These are phyloP conservation scores for Ophiostoma australiae DNA, from an alignment of 2,329 filamentous ascomycete genomes.

Conservation along the genomic window DNA sequence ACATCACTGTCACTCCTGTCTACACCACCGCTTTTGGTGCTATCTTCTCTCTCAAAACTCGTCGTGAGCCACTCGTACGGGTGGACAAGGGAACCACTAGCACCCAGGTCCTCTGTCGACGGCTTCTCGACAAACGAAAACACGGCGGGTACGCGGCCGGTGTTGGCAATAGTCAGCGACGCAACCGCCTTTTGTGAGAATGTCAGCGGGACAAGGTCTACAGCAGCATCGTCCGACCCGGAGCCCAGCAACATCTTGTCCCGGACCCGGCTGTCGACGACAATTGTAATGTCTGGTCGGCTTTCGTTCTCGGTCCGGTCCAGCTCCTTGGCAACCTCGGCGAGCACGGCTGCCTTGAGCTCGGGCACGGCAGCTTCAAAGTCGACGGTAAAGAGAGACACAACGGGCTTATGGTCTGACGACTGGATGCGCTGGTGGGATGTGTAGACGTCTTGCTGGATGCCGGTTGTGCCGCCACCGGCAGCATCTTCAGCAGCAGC, in stretches of 20 bases:
- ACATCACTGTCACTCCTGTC: slow-evolving; percentile 23
- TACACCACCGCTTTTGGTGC: slow-evolving; percentile 31
- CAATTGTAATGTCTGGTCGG: slow-evolving; percentile 41
- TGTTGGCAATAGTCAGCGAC: slow-evolving; percentile 83
- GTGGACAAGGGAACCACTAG: slow-evolving; percentile 36
- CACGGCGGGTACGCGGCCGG: slow-evolving; percentile 71
- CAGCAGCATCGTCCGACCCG: slow-evolving; percentile 34
- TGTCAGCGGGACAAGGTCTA: slow-evolving; percentile 73
- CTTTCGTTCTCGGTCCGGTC: slow-evolving; percentile 63
- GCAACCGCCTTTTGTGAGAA: slow-evolving; percentile 63
- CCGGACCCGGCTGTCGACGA: slow-evolving; percentile 61
- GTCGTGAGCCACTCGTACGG: slow-evolving; percentile 62
- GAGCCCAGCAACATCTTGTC: not conserved
- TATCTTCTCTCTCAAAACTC: slow-evolving; percentile 53
- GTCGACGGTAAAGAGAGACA: slow-evolving; percentile 74
- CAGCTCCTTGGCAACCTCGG: slow-evolving; percentile 80
- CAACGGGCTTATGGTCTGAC: slow-evolving; percentile 91
- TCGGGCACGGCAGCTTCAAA: slow-evolving; percentile 85
- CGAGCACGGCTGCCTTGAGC: slow-evolving; percentile 75
- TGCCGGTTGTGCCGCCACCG: slow-evolving; percentile 32
- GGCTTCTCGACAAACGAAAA: slow-evolving; percentile 76
- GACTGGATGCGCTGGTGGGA: slow-evolving; percentile 87
- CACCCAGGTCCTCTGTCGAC: slow-evolving; percentile 42
- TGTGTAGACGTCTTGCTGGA: slow-evolving; percentile 63
- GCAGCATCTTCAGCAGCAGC: slow-evolving; percentile 29